Evolutionary conservation across 176 grass and related monocot genomes (phyloP).

Genomic region (Oryza australiensis): DNA sequence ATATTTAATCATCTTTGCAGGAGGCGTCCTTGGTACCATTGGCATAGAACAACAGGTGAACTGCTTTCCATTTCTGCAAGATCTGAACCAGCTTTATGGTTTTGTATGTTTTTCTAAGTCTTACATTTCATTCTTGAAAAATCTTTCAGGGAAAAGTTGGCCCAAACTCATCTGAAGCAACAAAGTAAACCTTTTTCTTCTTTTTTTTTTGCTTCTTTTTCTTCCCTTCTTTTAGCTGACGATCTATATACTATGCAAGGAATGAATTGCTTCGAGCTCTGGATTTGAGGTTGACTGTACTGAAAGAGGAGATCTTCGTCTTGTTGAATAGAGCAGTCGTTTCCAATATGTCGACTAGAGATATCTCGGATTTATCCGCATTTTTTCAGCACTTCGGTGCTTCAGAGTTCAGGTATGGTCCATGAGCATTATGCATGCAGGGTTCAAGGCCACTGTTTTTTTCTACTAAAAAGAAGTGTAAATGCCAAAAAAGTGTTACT

Average conservation of each 20-base stretch:
- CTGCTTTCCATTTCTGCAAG: constrained; percentile 21
- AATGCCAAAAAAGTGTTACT: neutral
- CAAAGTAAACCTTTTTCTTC: constrained; percentile 63
- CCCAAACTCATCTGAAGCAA: constrained; percentile 61
- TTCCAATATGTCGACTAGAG: constrained; percentile 53
- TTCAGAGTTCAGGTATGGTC: constrained; percentile 79
- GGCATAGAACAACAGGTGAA: constrained; percentile 63
- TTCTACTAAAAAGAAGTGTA: neutral
- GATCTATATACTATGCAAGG: constrained; percentile 46
- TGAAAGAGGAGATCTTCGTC: constrained; percentile 73
- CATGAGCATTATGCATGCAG: neutral
- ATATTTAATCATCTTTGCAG: constrained; percentile 49
- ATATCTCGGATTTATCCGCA: constrained; percentile 67
- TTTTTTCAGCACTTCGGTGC: constrained; percentile 82
- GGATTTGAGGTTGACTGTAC: constrained; percentile 73
- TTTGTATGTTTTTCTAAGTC: constrained; percentile 33
- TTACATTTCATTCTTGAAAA: constrained; percentile 35
- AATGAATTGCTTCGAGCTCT: constrained; percentile 92
- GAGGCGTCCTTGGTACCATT: constrained; percentile 52
- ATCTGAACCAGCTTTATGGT: neutral
- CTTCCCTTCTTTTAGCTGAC: constrained; percentile 34
- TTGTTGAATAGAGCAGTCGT: constrained; percentile 63
- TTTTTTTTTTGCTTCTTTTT: constrained; percentile 20
- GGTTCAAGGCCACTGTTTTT: neutral
- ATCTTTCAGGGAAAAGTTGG: constrained; percentile 70